Evolutionary conservation across 331 rosid genomes (phyloP).

Genomic region (Quercus phellos): DNA sequence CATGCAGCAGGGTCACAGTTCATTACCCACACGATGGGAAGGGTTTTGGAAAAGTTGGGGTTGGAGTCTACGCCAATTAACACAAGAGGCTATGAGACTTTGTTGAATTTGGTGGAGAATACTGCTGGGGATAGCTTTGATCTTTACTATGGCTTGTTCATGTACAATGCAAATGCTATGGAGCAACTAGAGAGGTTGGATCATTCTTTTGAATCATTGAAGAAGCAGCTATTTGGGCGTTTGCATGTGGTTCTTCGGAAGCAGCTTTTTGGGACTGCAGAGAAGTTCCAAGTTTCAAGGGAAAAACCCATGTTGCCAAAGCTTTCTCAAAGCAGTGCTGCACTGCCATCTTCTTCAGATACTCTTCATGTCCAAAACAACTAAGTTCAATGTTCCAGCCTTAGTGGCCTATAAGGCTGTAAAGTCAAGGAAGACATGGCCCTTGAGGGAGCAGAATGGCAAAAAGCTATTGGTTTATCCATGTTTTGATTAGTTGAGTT

Average conservation of each 20-base stretch:
- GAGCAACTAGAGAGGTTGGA: conserved; percentile 66
- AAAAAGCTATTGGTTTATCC: not conserved
- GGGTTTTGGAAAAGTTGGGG: conserved; percentile 57
- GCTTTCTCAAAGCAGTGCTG: conserved; percentile 29
- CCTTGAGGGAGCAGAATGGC: not conserved
- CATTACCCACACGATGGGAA: conserved; percentile 78
- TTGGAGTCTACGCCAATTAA: conserved; percentile 66
- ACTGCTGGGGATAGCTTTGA: conserved; percentile 83
- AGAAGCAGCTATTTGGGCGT: conserved; percentile 68
- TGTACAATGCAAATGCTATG: conserved; percentile 78
- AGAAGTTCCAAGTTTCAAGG: conserved; percentile 13
- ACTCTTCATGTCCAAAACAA: conserved; percentile 17
- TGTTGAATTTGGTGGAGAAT: conserved; percentile 71
- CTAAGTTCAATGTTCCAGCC: conserved; percentile 7
- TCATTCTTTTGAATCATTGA: conserved; percentile 56
- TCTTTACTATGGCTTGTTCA: conserved; percentile 77
- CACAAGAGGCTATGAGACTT: conserved; percentile 75
- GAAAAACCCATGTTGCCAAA: conserved; percentile 39
- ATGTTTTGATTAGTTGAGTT: not conserved
- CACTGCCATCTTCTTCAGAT: conserved; percentile 21
- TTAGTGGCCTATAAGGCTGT: not conserved
- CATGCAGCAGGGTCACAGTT: conserved; percentile 90
- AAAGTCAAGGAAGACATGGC: not conserved
- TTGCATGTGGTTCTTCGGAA: conserved; percentile 52
- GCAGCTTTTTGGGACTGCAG: conserved; percentile 48